A percentile compares a stretch with the other conserved stretches of the same genome.
These are phyloP conservation scores for Pseudopyricularia cyperi DNA, from an alignment of 2,329 filamentous ascomycete genomes.

Conservation along the genomic window DNA sequence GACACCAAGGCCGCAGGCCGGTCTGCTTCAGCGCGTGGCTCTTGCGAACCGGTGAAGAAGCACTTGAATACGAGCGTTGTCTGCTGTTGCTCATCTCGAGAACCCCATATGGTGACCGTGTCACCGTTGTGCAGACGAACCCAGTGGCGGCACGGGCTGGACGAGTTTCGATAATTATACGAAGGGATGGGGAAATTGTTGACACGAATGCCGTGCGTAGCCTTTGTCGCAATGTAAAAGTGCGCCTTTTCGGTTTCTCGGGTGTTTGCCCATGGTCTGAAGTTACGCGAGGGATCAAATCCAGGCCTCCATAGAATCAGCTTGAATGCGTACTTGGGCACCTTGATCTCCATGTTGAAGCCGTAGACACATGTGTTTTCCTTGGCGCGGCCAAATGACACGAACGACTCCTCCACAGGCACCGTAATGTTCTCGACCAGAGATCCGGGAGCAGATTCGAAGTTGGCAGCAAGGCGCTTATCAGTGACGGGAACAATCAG, in stretches of 20 bases:
- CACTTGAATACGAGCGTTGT: constrained; percentile 38
- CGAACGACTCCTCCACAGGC: constrained; percentile 51
- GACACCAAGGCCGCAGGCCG: constrained; percentile 19
- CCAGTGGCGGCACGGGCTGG: constrained; percentile 44
- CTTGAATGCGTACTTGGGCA: constrained; percentile 74
- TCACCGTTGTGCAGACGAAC: constrained; percentile 67
- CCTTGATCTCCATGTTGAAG: constrained; percentile 48
- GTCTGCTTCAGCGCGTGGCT: constrained; percentile 8
- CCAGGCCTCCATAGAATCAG: constrained; percentile 61
- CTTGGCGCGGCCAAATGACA: constrained; percentile 64
- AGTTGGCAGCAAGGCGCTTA: constrained; percentile 30
- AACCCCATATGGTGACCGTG: constrained; percentile 56
- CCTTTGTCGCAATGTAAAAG: constrained; percentile 69
- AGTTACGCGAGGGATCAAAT: constrained; percentile 44
- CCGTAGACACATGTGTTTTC: constrained; percentile 57
- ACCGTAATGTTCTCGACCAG: constrained; percentile 49
- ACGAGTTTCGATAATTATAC: constrained; percentile 38
- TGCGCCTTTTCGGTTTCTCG: constrained; percentile 41
- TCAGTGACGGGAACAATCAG: constrained; percentile 1
- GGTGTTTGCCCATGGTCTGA: constrained; percentile 38
- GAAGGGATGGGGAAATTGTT: constrained; percentile 57
- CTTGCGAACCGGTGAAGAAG: constrained; percentile 39
- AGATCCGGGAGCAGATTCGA: constrained; percentile 55
- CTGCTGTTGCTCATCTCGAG: constrained; percentile 12
- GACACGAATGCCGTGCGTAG: constrained; percentile 60